Percentiles rank a stretch among this genome's conserved stretches.
phyloP scores from a whole-genome alignment of 148 eudicot species.

The Rheum nobile region DNA sequence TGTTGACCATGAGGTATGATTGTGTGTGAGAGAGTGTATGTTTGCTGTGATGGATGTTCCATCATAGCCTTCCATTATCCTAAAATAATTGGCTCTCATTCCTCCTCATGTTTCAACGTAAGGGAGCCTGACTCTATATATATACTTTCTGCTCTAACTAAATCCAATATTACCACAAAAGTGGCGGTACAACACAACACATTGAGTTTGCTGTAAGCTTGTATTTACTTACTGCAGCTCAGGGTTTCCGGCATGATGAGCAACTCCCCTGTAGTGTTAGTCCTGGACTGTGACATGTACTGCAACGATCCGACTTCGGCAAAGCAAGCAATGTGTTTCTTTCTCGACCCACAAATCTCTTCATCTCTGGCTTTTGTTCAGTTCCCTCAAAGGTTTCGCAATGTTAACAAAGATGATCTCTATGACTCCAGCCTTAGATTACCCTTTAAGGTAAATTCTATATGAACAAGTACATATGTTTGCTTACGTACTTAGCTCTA shows the following conservation, averaged over 20 bases:
- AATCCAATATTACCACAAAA: not conserved
- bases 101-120: too few species aligned
- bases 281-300: constrained; percentile 41
- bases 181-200: not conserved
- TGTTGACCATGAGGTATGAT: too few species aligned
- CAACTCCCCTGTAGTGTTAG: constrained; percentile 25
- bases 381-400: constrained; percentile 31
- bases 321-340: constrained; percentile 34
- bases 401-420: constrained; percentile 21
- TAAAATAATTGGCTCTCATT: too few species aligned
- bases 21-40: too few species aligned
- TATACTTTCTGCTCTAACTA: too few species aligned
- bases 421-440: constrained; percentile 36
- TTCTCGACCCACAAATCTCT: constrained; percentile 22
- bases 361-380: constrained; percentile 27
- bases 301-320: constrained; percentile 35
- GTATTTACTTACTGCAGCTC: constrained; percentile 11
- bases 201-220: not conserved
- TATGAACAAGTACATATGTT: not conserved
- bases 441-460: constrained; percentile 16
- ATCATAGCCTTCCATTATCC: too few species aligned
- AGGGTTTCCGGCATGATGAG: constrained; percentile 30
- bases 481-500: not conserved
- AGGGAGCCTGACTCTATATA: too few species aligned
- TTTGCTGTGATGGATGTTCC: too few species aligned